phyloP scores from a whole-genome alignment of 108 stramenopile species.

The Fragilariopsis cylindrus region DNA sequence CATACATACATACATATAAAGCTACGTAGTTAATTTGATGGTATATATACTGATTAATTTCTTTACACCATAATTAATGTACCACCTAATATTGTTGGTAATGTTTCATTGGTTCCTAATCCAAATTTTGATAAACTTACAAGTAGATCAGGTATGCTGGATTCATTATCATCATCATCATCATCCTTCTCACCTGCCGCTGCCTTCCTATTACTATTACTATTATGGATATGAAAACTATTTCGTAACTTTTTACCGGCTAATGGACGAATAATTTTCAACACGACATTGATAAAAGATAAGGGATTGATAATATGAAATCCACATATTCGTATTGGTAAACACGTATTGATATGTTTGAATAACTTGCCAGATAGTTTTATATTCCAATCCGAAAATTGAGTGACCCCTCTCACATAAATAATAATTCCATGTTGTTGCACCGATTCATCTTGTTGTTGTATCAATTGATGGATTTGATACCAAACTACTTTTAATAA shows the following conservation, averaged over 20 bases:
- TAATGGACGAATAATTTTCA: not conserved
- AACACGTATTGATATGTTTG: not conserved
- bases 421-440: not conserved
- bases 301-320: not conserved
- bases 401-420: not conserved
- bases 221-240: not conserved
- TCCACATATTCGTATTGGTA: not conserved
- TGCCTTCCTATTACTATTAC: not conserved
- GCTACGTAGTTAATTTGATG: too few species aligned
- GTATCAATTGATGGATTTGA: not conserved
- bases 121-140: not conserved
- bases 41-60: too few species aligned
- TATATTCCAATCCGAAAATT: not conserved
- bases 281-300: not conserved
- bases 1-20: too few species aligned
- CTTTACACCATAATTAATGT: too few species aligned
- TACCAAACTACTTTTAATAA: not conserved
- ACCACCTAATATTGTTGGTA: too few species aligned
- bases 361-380: not conserved
- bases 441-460: not conserved
- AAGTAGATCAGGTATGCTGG: too few species aligned
- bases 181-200: too few species aligned
- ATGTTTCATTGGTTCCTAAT: not conserved
- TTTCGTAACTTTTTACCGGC: not conserved
- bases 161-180: too few species aligned